Evolutionary conservation across 208 protist species (phyloP).

Genomic region (Crithidia bombi): DNA sequence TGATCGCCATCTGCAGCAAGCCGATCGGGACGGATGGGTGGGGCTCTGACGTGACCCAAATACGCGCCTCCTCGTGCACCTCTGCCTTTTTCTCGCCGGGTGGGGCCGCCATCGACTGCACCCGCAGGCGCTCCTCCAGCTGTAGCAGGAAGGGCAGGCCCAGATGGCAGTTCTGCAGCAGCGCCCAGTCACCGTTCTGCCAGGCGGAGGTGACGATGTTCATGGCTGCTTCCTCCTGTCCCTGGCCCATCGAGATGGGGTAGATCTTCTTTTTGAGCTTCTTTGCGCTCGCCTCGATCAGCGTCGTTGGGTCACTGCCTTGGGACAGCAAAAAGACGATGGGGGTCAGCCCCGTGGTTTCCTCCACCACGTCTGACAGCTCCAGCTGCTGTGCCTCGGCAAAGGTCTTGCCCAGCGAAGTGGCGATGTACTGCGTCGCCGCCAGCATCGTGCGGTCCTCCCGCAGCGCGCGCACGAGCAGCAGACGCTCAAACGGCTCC

Average conservation of each 20-base stretch:
- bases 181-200: constrained; percentile 93
- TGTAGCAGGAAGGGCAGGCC: constrained; percentile 92
- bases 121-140: constrained; percentile 90
- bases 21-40: constrained; percentile 94
- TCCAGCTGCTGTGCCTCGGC: constrained; percentile 91
- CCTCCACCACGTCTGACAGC: constrained; percentile 89
- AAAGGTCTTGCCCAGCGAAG: constrained; percentile 93
- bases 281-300: constrained; percentile 95
- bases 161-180: constrained; percentile 98
- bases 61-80: constrained; percentile 93
- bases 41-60: constrained; percentile 97
- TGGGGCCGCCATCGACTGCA: constrained; percentile 72
- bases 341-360: constrained; percentile 90
- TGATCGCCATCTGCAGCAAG: constrained; percentile 97
- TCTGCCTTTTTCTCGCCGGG: constrained; percentile 81
- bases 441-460: constrained; percentile 97
- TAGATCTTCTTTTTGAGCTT: constrained; percentile 95
- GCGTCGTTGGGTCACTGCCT: constrained; percentile 96
- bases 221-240: constrained; percentile 96
- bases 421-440: constrained; percentile 92
- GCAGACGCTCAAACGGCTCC: constrained; percentile 93
- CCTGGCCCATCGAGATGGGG: constrained; percentile 98
- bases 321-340: constrained; percentile 97
- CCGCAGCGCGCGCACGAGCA: constrained; percentile 95
- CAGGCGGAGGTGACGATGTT: constrained; percentile 87